Conservation (phyloP, 31 red algal species). For the Asparagopsis taxiformis region DNA sequence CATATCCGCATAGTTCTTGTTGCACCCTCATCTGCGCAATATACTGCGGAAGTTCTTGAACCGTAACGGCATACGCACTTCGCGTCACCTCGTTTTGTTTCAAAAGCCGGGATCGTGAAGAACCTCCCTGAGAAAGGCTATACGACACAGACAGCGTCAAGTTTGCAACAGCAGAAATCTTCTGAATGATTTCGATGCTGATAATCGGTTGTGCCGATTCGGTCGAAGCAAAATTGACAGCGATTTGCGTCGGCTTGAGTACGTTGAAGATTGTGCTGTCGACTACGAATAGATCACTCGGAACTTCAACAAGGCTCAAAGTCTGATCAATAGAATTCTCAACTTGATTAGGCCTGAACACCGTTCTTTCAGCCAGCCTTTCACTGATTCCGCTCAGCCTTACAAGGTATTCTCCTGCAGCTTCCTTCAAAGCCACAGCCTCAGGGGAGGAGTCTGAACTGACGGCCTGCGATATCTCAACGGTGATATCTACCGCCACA, state of each 20-base stretch:
- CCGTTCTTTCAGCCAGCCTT: conserved; percentile 27
- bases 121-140: conserved; percentile 34
- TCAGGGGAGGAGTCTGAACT: conserved; percentile 29
- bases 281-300: conserved; percentile 28
- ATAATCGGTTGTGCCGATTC: conserved; percentile 24
- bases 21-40: conserved; percentile 29
- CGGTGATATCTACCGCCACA: conserved; percentile 8
- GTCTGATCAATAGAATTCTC: conserved; percentile 30
- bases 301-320: conserved; percentile 22
- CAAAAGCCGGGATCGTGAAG: conserved; percentile 20
- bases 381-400: conserved; percentile 37
- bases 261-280: conserved; percentile 28
- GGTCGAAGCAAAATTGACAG: conserved; percentile 22
- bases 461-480: neutral
- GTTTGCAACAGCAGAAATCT: conserved; percentile 41
- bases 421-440: conserved; percentile 18
- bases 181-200: conserved; percentile 40
- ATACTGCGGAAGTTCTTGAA: conserved; percentile 6
- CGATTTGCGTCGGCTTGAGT: conserved; percentile 29
- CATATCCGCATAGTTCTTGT: conserved; percentile 45
- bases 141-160: conserved; percentile 34
- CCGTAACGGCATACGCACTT: conserved; percentile 24
- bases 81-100: conserved; percentile 13
- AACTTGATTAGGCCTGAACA: conserved; percentile 48
- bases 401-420: conserved; percentile 19